A percentile compares a stretch with the other conserved stretches of the same genome.
Conservation (phyloP, 768 basidiomycete genomes). For the Lentinula sp. region DNA sequence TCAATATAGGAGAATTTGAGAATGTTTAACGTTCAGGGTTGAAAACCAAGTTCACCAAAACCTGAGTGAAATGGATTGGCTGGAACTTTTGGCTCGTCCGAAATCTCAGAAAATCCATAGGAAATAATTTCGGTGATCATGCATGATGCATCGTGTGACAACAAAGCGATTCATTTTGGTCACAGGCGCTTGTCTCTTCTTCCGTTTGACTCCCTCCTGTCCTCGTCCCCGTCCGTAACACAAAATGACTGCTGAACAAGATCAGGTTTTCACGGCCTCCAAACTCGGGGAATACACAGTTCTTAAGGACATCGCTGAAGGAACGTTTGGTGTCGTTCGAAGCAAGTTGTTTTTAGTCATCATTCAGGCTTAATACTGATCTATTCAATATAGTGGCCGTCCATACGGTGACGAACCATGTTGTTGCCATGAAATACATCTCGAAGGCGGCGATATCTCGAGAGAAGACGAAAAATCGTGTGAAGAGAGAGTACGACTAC, state of each 20-base stretch:
- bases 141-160: too few relatives aligned
- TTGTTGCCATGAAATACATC: slow-evolving; percentile 97
- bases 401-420: slow-evolving; percentile 91
- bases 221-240: not conserved
- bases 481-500: slow-evolving; percentile 95
- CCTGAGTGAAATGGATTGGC: too few relatives aligned
- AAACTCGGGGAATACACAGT: slow-evolving; percentile 92
- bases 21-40: too few relatives aligned
- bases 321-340: slow-evolving; percentile 98
- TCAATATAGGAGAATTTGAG: too few relatives aligned
- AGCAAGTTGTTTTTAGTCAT: slow-evolving; percentile 48
- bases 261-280: slow-evolving; percentile 43
- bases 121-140: too few relatives aligned
- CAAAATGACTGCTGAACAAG: not conserved
- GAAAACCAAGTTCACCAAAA: too few relatives aligned
- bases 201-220: not conserved
- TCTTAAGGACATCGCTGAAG: slow-evolving; percentile 85
- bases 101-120: too few relatives aligned
- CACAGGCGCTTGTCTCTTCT: not conserved
- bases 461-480: slow-evolving; percentile 87
- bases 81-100: too few relatives aligned
- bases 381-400: slow-evolving; percentile 64
- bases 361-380: slow-evolving; percentile 10
- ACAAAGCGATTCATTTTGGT: too few relatives aligned
- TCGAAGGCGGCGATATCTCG: slow-evolving; percentile 90